These are phyloP conservation scores for Aquilaria malaccensis DNA, from an alignment of 345 rosid genomes.

Conservation along the genomic window DNA sequence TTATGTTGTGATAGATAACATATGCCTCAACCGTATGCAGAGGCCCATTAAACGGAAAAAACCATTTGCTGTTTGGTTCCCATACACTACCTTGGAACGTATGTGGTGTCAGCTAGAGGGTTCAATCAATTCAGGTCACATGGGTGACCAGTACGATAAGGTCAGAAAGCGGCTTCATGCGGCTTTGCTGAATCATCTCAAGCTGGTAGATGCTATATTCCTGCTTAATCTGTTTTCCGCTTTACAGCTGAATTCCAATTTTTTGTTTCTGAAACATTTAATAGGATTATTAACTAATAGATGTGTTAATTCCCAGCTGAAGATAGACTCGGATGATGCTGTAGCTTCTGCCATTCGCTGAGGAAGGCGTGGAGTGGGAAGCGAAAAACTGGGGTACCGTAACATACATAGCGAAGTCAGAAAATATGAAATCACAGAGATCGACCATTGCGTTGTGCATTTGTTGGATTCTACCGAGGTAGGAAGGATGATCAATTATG, in stretches of 20 bases:
- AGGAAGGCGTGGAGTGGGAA: no score
- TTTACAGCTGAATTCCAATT: neutral
- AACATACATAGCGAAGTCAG: no score
- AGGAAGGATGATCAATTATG: no score
- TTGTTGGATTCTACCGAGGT: no score
- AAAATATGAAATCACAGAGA: no score
- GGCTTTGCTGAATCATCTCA: slow-evolving; percentile 65
- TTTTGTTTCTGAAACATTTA: neutral
- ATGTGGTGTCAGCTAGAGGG: slow-evolving; percentile 79
- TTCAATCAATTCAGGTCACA: slow-evolving; percentile 43
- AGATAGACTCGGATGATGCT: slow-evolving; percentile 72
- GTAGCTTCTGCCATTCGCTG: slow-evolving; percentile 23
- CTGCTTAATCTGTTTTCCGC: neutral
- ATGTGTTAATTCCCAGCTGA: slow-evolving; percentile 43
- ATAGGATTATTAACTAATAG: no score
- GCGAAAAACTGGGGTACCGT: no score
- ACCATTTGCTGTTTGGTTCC: slow-evolving; percentile 75
- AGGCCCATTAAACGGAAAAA: slow-evolving; percentile 71
- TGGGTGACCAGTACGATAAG: slow-evolving; percentile 70
- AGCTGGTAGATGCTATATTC: slow-evolving; percentile 42
- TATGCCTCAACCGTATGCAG: slow-evolving; percentile 31
- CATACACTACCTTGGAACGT: slow-evolving; percentile 62
- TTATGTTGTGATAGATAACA: slow-evolving; percentile 1
- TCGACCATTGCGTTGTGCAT: no score
- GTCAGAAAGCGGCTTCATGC: slow-evolving; percentile 56